These are phyloP conservation scores for Aspergillus nanangensis DNA, from an alignment of 495 filamentous ascomycete genomes.

Conservation along the genomic window DNA sequence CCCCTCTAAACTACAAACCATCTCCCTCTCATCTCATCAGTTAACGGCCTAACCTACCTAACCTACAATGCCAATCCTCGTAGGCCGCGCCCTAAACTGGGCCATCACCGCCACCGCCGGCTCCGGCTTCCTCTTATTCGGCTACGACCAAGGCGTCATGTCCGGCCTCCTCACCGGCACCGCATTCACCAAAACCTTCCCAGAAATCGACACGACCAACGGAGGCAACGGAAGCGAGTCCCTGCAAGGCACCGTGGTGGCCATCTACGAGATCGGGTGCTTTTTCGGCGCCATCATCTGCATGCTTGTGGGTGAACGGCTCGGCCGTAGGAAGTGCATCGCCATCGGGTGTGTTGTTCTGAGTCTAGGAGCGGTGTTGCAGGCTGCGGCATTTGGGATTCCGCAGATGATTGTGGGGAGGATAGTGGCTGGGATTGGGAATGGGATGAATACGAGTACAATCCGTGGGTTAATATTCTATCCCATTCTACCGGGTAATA, in stretches of 20 bases:
- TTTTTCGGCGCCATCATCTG: conserved; percentile 53
- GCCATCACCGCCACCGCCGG: conserved; percentile 38
- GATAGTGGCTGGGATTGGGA: conserved; percentile 43
- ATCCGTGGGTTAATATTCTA: conserved; percentile 27
- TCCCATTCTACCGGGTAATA: no score
- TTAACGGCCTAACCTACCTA: no score
- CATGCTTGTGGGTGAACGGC: conserved; percentile 44
- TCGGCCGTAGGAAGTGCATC: conserved; percentile 53
- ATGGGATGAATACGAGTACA: conserved; percentile 46
- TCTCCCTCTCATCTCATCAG: no score
- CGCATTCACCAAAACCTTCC: conserved; percentile 27
- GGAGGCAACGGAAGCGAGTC: conserved; percentile 27
- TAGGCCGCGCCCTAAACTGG: conserved; percentile 18
- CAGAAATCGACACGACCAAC: conserved; percentile 29
- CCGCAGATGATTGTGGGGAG: conserved; percentile 50
- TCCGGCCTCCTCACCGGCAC: conserved; percentile 30
- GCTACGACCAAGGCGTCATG: conserved; percentile 44
- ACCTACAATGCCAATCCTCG: conserved; percentile 20
- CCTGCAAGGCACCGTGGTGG: conserved; percentile 34
- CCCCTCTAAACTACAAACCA: no score
- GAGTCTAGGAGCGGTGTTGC: conserved; percentile 51
- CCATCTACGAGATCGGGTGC: conserved; percentile 43
- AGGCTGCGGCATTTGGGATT: conserved; percentile 46
- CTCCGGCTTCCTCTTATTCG: conserved; percentile 40
- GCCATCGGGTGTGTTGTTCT: conserved; percentile 48